Base-by-base conservation (phyloP, 23 red algal species). In the Pyropia haitanensis region DNA sequence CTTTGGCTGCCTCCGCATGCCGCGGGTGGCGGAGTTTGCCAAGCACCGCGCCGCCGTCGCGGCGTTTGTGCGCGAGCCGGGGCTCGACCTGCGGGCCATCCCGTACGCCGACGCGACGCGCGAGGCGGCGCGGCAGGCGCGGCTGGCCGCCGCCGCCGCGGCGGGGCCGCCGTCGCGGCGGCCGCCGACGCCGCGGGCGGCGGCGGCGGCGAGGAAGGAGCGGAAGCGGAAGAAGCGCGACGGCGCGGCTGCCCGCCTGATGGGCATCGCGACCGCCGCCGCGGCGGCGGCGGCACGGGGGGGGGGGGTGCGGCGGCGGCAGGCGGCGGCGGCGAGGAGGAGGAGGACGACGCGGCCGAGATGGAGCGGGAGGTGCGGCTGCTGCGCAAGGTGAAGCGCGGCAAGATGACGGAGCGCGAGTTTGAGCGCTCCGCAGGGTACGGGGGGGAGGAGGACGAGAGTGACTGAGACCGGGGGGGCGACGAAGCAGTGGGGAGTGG, bases 1-100 rank as follows among this genome's bases (percentile, higher is more conserved):
- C 20, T 90, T 90, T 75, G 52, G 61, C 50, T 66, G 79, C 31
- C 24, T 90, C 7, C 77, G 86, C 18, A 50, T 90, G 59, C 86
- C 86, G 9, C 69, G 78, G 16, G 73, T 90, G 33, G 56, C 78
- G 23, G 86, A 90, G 71, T 90, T 90, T 50, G 80, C 73, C 46
- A 76, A 75, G 49, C 28, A 73, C 12, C 21, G 63, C 2, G 46
- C 55, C 25, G 80, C 75, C 13, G 55, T 90, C 18, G 5, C 39
- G 39, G 3, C 18, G 10, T 66, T 66, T 66, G 63, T 23, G 18
- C 32, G 46, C 18, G 64, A 71, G 26, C 63, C 63, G 13, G 51
- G 63, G 0, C 63, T 64, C 51, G 54, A 76, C 22, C 75, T 82
- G 19, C 71, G 76, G 44, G 86, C 57, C 4, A 75, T 90, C 22